phyloP scores from a whole-genome alignment of 1,284 basidiomycete species.

The Singerocomus rubriflavus region DNA sequence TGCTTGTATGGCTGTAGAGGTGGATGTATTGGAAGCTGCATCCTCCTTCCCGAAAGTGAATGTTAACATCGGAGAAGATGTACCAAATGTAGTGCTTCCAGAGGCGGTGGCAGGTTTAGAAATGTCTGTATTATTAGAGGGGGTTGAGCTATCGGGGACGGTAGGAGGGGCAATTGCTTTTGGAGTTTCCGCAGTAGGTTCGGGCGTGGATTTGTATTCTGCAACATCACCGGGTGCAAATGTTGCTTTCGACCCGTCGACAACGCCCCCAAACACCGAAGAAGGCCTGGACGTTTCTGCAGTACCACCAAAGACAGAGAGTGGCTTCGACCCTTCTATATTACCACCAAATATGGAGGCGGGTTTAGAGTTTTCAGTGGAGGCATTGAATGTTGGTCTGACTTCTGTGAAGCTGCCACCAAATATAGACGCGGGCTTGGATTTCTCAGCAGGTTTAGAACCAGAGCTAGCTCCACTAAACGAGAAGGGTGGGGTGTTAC shows the following conservation, averaged over 20 bases:
- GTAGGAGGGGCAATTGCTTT: neutral
- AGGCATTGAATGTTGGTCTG: conserved; percentile 18
- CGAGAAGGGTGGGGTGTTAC: conserved; percentile 13
- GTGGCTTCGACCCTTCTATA: conserved; percentile 8
- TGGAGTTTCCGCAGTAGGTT: neutral
- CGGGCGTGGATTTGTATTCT: conserved; percentile 4
- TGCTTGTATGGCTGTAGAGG: conserved; percentile 4
- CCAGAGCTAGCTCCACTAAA: conserved; percentile 20
- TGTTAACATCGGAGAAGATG: conserved; percentile 6
- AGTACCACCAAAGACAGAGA: conserved; percentile 10
- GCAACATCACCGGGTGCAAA: conserved; percentile 1
- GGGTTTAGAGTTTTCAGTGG: conserved; percentile 9
- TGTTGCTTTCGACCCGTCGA: conserved; percentile 8
- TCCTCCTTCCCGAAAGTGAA: conserved; percentile 28
- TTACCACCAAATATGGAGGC: conserved; percentile 10
- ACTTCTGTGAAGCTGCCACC: conserved; percentile 5
- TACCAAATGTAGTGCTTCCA: conserved; percentile 10
- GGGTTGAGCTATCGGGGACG: neutral
- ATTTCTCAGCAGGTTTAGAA: conserved; percentile 19
- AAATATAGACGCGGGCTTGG: conserved; percentile 16
- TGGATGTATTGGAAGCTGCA: conserved; percentile 3
- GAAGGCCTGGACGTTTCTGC: conserved; percentile 9
- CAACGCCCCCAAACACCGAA: conserved; percentile 2
- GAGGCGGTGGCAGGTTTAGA: neutral
- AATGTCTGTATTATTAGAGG: neutral